phyloP scores from a whole-genome alignment of 2,329 filamentous ascomycete genomes.

The Ophiostoma sp. region DNA sequence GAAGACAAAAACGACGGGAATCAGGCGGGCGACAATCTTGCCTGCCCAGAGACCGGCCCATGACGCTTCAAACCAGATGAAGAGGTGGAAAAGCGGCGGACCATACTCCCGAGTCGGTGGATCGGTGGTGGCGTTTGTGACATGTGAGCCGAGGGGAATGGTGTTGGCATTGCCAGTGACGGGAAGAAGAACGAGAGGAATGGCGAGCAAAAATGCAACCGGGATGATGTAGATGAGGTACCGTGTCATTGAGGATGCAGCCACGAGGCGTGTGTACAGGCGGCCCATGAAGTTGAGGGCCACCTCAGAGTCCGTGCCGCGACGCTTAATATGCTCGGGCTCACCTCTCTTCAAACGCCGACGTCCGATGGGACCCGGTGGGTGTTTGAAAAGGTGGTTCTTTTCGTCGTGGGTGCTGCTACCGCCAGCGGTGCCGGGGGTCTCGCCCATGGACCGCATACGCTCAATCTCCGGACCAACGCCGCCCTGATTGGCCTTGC shows the following conservation, averaged over 20 bases:
- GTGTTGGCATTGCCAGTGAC: slow-evolving; percentile 43
- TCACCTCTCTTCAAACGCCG: slow-evolving; percentile 49
- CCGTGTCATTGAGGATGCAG: slow-evolving; percentile 63
- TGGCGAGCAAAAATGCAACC: slow-evolving; percentile 59
- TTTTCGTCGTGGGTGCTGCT: slow-evolving; percentile 47
- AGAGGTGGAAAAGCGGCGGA: slow-evolving; percentile 60
- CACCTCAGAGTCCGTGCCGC: slow-evolving; percentile 50
- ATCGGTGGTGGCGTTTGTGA: slow-evolving; percentile 26
- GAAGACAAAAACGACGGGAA: slow-evolving; percentile 66
- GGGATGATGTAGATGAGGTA: slow-evolving; percentile 70
- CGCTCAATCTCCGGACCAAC: slow-evolving; percentile 29
- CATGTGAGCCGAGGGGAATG: slow-evolving; percentile 36
- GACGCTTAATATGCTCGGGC: slow-evolving; percentile 38
- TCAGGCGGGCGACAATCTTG: slow-evolving; percentile 62
- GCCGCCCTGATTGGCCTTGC: slow-evolving; percentile 40
- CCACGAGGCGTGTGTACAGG: slow-evolving; percentile 64
- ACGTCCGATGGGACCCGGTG: slow-evolving; percentile 46
- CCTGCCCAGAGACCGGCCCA: slow-evolving; percentile 68
- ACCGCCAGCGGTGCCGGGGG: slow-evolving; percentile 35
- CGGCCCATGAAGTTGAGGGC: slow-evolving; percentile 65
- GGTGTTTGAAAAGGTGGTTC: slow-evolving; percentile 43
- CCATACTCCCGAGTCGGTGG: slow-evolving; percentile 37
- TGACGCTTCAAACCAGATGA: slow-evolving; percentile 68
- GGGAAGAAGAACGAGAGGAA: slow-evolving; percentile 60
- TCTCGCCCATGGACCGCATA: slow-evolving; percentile 28